Percentiles rank a stretch among this genome's conserved stretches.
These are phyloP conservation scores for Aspergillus fijiensis DNA, from an alignment of 2,329 filamentous ascomycete genomes.

Conservation along the genomic window DNA sequence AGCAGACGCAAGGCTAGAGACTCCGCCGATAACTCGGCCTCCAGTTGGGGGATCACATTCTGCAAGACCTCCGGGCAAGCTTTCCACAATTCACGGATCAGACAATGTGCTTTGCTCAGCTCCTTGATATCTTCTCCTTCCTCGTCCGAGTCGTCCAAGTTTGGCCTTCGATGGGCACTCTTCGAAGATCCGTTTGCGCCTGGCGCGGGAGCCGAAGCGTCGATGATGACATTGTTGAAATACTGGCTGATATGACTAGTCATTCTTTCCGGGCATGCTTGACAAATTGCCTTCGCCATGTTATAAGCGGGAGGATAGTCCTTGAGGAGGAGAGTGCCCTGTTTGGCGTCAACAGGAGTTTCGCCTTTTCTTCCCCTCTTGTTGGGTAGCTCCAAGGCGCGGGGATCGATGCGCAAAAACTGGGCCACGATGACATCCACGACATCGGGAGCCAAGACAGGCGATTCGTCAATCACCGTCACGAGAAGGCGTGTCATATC, in stretches of 20 bases:
- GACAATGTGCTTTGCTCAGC: constrained; percentile 80
- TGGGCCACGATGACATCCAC: constrained; percentile 94
- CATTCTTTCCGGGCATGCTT: constrained; percentile 88
- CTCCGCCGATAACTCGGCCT: constrained; percentile 87
- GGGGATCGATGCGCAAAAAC: constrained; percentile 83
- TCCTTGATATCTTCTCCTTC: constrained; percentile 84
- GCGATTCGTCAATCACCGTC: constrained; percentile 82
- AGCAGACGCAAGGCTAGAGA: constrained; percentile 81
- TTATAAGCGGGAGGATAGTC: constrained; percentile 90
- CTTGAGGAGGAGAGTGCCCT: constrained; percentile 80
- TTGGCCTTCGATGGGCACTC: constrained; percentile 44
- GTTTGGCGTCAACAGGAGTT: constrained; percentile 66
- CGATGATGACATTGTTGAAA: constrained; percentile 94
- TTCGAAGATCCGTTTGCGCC: constrained; percentile 54
- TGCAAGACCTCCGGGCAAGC: constrained; percentile 83
- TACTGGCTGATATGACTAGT: constrained; percentile 91
- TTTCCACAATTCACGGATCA: constrained; percentile 91
- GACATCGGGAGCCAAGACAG: constrained; percentile 73
- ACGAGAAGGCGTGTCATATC: constrained; percentile 85
- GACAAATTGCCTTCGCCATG: constrained; percentile 94
- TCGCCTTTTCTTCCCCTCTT: constrained; percentile 58
- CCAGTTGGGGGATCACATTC: constrained; percentile 90
- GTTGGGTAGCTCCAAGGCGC: constrained; percentile 50
- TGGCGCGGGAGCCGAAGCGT: constrained; percentile 66
- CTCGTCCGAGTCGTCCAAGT: constrained; percentile 63